phyloP scores from a whole-genome alignment of 345 rosid species.

The Salix udensis region DNA sequence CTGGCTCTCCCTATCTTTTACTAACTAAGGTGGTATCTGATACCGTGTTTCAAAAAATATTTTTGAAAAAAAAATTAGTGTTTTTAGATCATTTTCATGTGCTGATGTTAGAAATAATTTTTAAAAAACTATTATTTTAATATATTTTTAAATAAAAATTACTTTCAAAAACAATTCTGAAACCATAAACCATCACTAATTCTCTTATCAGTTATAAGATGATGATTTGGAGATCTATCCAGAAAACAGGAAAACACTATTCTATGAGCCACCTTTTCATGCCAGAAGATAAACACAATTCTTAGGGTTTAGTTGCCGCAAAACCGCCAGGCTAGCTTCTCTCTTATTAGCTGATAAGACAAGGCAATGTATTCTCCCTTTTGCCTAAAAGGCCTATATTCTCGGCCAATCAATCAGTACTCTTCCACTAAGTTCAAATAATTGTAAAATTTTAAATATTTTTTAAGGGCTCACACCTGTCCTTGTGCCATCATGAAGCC shows the following conservation, averaged over 20 bases:
- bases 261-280: neutral
- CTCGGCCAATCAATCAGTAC: conserved; percentile 25
- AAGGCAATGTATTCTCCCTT: neutral
- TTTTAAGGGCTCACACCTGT: neutral
- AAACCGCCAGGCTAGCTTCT: neutral
- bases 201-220: neutral
- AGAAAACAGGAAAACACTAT: neutral
- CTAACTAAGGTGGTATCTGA: too few species aligned
- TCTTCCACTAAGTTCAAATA: conserved; percentile 21
- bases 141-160: too few species aligned
- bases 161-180: too few species aligned
- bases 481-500: conserved; percentile 8
- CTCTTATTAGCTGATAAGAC: neutral
- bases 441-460: neutral
- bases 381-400: conserved; percentile 26
- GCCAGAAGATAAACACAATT: neutral
- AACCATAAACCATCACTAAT: too few species aligned
- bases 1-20: neutral
- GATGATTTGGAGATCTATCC: conserved; percentile 1
- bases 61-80: too few species aligned
- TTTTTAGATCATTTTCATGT: too few species aligned
- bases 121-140: too few species aligned
- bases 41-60: fast-evolving
- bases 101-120: too few species aligned
- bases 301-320: neutral